Percentiles rank a stretch among this genome's conserved stretches.
Evolutionary conservation across 164 flowering plant species (phyloP).

Genomic region (Vitis cinerea): DNA sequence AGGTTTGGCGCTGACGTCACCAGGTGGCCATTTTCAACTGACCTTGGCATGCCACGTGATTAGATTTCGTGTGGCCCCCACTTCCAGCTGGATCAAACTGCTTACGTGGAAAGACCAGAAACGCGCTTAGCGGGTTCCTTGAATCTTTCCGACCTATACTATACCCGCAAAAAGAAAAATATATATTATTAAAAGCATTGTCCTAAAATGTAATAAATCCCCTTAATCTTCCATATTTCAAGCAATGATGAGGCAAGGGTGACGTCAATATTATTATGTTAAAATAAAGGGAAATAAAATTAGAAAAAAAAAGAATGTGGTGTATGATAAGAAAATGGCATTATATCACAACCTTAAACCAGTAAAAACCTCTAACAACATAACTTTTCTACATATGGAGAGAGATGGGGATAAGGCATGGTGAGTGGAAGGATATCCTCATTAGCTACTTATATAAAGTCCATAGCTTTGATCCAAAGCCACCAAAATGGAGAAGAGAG

Average conservation of each 20-base stretch:
- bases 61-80: background rate
- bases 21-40: constrained; percentile 6
- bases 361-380: too few species aligned
- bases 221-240: too few species aligned
- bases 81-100: background rate
- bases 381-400: too few species aligned
- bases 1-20: constrained; percentile 17
- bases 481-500: background rate
- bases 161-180: background rate
- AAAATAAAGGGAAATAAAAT: too few species aligned
- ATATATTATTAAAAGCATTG: too few species aligned
- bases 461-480: constrained; percentile 7
- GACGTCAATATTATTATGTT: too few species aligned
- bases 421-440: constrained; percentile 8
- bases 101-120: background rate
- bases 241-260: too few species aligned
- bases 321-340: too few species aligned
- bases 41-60: constrained; percentile 2
- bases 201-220: too few species aligned
- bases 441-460: constrained; percentile 6
- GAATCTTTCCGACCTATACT: background rate
- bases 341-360: too few species aligned
- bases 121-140: background rate
- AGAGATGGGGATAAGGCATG: constrained; percentile 2
- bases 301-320: too few species aligned